These are phyloP conservation scores for Debaryomyces tyrocola DNA, from an alignment of 805 yeast species.

Conservation along the genomic window DNA sequence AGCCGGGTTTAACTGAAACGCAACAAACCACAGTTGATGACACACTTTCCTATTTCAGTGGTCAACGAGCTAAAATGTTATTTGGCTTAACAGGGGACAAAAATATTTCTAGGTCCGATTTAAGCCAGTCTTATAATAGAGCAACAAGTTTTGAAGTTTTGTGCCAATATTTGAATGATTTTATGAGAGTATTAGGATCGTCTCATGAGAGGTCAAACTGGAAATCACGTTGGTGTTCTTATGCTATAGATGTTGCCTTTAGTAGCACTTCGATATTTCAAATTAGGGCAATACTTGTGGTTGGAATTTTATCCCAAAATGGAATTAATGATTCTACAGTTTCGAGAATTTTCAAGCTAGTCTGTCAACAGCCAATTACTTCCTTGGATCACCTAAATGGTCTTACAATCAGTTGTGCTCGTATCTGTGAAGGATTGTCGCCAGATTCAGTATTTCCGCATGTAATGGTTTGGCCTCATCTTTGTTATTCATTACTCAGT, in stretches of 20 bases:
- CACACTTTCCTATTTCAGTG: constrained; percentile 48
- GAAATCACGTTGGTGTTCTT: constrained; percentile 65
- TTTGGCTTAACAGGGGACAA: constrained; percentile 67
- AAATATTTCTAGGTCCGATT: constrained; percentile 29
- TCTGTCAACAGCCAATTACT: constrained; percentile 19
- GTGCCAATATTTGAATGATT: constrained; percentile 52
- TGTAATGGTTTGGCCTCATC: constrained; percentile 49
- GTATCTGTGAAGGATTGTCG: constrained; percentile 50
- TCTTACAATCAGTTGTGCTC: constrained; percentile 44
- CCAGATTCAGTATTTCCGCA: constrained; percentile 46
- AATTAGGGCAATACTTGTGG: constrained; percentile 63
- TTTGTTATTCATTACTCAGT: constrained; percentile 30
- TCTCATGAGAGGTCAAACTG: constrained; percentile 51
- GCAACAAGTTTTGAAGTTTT: constrained; percentile 56
- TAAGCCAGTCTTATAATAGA: constrained; percentile 38
- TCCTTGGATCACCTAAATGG: constrained; percentile 35
- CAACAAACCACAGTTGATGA: constrained; percentile 45
- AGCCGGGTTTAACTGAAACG: constrained; percentile 45
- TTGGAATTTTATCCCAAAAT: constrained; percentile 65
- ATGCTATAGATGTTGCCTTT: constrained; percentile 64
- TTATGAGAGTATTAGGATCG: constrained; percentile 51
- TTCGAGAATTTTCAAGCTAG: constrained; percentile 27
- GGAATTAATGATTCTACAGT: constrained; percentile 61
- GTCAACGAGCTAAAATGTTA: constrained; percentile 66
- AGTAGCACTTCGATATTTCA: constrained; percentile 57